phyloP scores from a whole-genome alignment of 805 yeast genomes.

The Saccharomycopsis lassenensis region DNA sequence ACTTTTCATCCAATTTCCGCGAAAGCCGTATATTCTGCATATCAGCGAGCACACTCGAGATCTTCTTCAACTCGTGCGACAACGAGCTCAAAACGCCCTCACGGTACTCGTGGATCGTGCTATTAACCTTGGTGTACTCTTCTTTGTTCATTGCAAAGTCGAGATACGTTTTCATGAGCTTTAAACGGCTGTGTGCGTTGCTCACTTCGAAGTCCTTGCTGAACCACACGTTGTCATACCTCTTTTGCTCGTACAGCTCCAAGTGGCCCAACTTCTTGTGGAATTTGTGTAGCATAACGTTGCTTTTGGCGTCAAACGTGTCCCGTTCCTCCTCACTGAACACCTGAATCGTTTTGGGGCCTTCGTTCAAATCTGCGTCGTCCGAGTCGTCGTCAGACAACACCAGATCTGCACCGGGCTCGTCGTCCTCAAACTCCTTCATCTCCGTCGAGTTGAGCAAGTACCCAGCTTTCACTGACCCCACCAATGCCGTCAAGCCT shows the following conservation, averaged over 20 bases:
- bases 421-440: conserved; percentile 6
- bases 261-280: conserved; percentile 12
- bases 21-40: conserved; percentile 13
- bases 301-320: conserved; percentile 14
- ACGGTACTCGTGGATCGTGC: conserved; percentile 12
- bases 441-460: conserved; percentile 6
- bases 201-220: conserved; percentile 5
- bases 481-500: conserved; percentile 6
- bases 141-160: conserved; percentile 10
- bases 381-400: conserved; percentile 11
- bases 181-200: neutral
- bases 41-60: conserved; percentile 11
- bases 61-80: conserved; percentile 6
- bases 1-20: conserved; percentile 16
- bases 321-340: conserved; percentile 17
- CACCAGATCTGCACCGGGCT: too few species aligned
- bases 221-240: conserved; percentile 15
- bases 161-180: conserved; percentile 9
- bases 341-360: neutral
- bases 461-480: conserved; percentile 12
- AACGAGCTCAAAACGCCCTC: conserved; percentile 12
- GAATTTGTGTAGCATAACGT: conserved; percentile 13
- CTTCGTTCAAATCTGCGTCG: conserved; percentile 4
- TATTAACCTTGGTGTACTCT: conserved; percentile 7
- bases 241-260: conserved; percentile 13